Evolutionary conservation across 768 basidiomycete species (phyloP), one percentile per base, ranked within the genome.

Genomic region (Leucocoprinus sp.): DNA sequence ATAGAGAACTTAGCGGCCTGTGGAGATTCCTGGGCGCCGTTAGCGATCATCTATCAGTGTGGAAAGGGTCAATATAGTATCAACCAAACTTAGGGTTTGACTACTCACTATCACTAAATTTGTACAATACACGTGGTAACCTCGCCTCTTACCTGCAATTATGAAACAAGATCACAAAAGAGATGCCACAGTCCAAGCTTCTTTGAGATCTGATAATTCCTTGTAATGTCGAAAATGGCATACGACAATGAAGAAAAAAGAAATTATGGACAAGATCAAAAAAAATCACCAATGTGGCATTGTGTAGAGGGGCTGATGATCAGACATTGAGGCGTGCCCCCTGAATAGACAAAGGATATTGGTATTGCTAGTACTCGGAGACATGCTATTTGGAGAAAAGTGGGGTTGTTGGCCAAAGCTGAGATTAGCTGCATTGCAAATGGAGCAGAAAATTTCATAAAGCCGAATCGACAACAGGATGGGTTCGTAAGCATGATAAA

Each of bases 301-400:
- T 78, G 26, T 27, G 26, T 4, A 2, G 31, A 26, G 0, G 11
- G 4, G 62, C 75, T 12, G 61, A 81, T 77, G 76, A 71, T 18
- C 79, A 74, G 9, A 71, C 57, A 50, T 82, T 69, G 46, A 82
- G 0, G 82, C 78, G 14, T 67, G 60, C 1, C 78, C 48, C 49
- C 83, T 81, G 42, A 63, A 36, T 7, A 77, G 37, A 0, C 59
- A 68, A 51, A 82, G 26, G 56, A 62, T 5, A 80, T 55, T 1
- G 82, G 79, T 8, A 64, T 46, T 2, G 68, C 58, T 23, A 83
- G 57, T 3, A 75, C 68, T 43, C 66, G 62, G 0, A 82, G 80
- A 1, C 79, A 75, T 1, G 44, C 63, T 24, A 55, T 49, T 19
- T 80, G 59, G 19, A 84, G 51, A 2, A 68, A 24, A 31, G 65